Conservation (phyloP, 2,329 filamentous ascomycete species). For the Cladophialophora carrionii region DNA sequence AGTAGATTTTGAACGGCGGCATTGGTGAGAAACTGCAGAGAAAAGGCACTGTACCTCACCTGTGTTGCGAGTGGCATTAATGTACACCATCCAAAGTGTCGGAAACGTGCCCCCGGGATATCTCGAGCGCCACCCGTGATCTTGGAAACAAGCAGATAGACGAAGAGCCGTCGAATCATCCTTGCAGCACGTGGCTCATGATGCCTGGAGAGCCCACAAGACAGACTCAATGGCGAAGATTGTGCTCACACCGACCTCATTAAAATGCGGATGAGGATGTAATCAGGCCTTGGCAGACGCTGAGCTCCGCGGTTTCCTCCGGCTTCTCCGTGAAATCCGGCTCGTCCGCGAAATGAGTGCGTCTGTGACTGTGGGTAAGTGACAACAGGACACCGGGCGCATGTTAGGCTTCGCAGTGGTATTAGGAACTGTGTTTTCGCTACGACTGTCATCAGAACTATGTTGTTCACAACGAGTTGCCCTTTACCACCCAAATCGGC, state of each 20-base stretch:
- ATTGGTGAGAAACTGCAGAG: not conserved
- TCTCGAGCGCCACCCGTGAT: not conserved
- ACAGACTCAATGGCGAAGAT: not conserved
- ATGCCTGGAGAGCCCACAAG: not conserved
- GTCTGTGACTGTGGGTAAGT: not conserved
- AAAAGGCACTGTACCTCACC: not conserved
- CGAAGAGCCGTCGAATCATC: constrained; percentile 5
- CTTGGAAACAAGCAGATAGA: not conserved
- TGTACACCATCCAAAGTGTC: not conserved
- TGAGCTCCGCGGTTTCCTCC: not conserved
- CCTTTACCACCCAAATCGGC: not conserved
- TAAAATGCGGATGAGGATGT: not conserved
- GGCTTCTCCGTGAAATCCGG: not conserved
- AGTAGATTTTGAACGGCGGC: not conserved
- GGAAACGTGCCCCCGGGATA: not conserved
- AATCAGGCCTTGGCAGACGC: constrained; percentile 2
- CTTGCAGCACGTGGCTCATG: not conserved
- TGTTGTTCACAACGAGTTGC: not conserved
- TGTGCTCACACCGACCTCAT: not conserved
- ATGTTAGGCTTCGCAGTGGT: not conserved
- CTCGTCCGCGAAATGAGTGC: not conserved
- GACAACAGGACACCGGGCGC: not conserved
- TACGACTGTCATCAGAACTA: not conserved
- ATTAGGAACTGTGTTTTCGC: not conserved
- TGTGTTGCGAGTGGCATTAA: not conserved